Evolutionary conservation across 2,329 filamentous ascomycete species (phyloP), one percentile per base, ranked within the genome.

Genomic region (Metarhizium brunneum): DNA sequence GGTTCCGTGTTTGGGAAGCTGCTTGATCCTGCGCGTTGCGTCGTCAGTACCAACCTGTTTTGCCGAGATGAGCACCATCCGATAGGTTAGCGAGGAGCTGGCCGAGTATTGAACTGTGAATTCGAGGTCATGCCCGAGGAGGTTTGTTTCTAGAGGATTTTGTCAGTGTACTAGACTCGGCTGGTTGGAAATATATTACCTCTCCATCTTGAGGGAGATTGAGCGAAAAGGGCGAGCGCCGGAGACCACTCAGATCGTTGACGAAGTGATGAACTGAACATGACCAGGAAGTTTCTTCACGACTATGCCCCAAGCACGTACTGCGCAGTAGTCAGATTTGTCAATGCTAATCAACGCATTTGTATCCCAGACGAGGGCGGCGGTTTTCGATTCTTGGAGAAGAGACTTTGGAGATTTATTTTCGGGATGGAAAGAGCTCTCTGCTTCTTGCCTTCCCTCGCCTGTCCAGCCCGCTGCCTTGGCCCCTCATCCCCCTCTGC

Each of bases 121-220:
- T 14, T 73, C 73, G 35, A 80, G 61, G 58, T 81, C 79, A 58
- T 80, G 73, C 2, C 68, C 71, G 16, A 66, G 61, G 2, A 81
- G 64, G 16, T 62, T 65, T 3, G 63, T 61, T 63, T 79, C 78
- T 80, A 50, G 5, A 18, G 16, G 49, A 4, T 25, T 25, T 45
- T 47, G 56, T 56, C 47, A 38, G 45, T 61, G 38, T 58, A 35
- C 53, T 16, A 25, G 43, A 40, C 14, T 5, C 38, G 10, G 2
- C 10, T 14, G 14, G 11, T 3, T 40, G 38, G 38, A 16, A 16
- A 40, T 14, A 13, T 16, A 16, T 14, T 40, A 63, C 67, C 66
- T 62, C 63, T 65, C 63, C 68, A 66, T 30, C 52, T 50, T n/a
- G 53, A 42, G 30, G 52, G 54, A 32, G 54, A 54, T 35, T 54